These are phyloP conservation scores for Schizochytrium sp. DNA, from an alignment of 108 stramenopile genomes.

Conservation along the genomic window DNA sequence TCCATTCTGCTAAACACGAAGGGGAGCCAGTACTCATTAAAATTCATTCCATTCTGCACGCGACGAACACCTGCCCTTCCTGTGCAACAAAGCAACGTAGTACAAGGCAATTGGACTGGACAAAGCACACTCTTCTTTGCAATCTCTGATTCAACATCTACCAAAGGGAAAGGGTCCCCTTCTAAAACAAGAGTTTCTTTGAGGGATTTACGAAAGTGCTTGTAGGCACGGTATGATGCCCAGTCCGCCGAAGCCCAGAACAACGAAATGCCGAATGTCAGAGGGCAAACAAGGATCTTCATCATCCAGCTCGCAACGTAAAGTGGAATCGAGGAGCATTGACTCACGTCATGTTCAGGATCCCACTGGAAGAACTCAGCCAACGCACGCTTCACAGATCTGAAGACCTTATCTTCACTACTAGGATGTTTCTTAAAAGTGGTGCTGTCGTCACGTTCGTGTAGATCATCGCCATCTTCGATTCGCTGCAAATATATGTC, in stretches of 20 bases:
- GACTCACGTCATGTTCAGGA: not conserved
- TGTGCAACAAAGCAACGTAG: no score
- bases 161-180: not conserved
- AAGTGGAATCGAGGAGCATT: not conserved
- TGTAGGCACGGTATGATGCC: not conserved
- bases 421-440: not conserved
- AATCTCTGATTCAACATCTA: not conserved
- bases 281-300: not conserved
- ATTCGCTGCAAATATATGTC: not conserved
- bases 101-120: no score
- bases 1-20: constrained; percentile 1
- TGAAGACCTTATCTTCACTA: not conserved
- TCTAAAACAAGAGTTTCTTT: not conserved
- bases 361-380: not conserved
- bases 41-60: not conserved
- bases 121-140: not conserved
- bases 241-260: not conserved
- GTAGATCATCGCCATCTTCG: not conserved
- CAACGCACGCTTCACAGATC: not conserved
- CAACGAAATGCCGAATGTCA: not conserved
- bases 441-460: no score
- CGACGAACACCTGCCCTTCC: no score
- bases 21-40: not conserved
- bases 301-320: not conserved
- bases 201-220: not conserved